A percentile compares a stretch with the other conserved stretches of the same genome.
Conservation (phyloP, 1,284 basidiomycete species). For the Fomitopsis palustris region DNA sequence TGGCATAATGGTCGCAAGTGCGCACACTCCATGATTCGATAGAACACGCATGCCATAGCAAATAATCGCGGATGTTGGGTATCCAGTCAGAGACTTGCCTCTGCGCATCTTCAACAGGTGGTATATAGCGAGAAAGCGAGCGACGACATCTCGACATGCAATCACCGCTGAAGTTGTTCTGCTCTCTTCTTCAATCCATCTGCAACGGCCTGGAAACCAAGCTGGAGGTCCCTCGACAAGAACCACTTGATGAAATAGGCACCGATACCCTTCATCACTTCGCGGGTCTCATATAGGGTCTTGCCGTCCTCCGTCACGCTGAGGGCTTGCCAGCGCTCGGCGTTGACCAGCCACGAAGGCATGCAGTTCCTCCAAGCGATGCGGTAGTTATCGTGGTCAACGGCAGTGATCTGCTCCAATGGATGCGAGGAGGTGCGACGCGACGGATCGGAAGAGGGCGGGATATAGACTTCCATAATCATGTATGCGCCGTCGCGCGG, state of each 20-base stretch:
- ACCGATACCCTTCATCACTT: constrained; percentile 53
- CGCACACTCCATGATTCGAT: too few species aligned
- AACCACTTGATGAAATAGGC: constrained; percentile 55
- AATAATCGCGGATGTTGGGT: too few species aligned
- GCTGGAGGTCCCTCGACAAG: constrained; percentile 37
- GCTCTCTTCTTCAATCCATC: constrained; percentile 52
- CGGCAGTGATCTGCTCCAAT: constrained; percentile 25
- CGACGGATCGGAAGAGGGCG: constrained; percentile 46
- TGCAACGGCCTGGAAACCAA: constrained; percentile 52
- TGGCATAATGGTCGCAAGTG: too few species aligned
- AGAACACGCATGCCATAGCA: too few species aligned
- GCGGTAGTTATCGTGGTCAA: constrained; percentile 51
- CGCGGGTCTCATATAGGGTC: constrained; percentile 63
- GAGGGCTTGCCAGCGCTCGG: constrained; percentile 65
- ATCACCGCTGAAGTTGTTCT: constrained; percentile 30
- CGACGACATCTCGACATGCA: background rate
- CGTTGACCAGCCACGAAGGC: constrained; percentile 42
- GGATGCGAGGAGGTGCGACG: constrained; percentile 20
- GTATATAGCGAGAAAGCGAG: too few species aligned
- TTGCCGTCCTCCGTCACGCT: constrained; percentile 45
- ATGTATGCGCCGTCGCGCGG: constrained; percentile 45
- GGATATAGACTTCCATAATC: constrained; percentile 52
- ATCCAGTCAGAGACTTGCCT: too few species aligned
- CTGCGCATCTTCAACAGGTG: too few species aligned
- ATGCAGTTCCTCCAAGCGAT: constrained; percentile 52